These are phyloP conservation scores for Priceomyces medius DNA, from an alignment of 805 yeast genomes.

Conservation along the genomic window DNA sequence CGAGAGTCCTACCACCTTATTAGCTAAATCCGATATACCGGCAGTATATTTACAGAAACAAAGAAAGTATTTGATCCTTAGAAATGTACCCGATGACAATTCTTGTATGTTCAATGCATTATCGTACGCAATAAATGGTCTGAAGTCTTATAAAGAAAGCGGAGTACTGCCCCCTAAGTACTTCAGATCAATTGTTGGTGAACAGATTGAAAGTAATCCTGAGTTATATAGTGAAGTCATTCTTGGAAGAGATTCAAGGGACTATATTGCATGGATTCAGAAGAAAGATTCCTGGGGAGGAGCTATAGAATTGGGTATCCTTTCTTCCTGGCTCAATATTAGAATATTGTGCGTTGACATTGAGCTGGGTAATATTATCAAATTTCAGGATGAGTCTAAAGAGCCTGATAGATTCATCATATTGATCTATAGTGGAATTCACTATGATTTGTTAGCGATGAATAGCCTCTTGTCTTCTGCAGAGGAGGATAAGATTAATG, in stretches of 20 bases:
- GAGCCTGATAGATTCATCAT: conserved; percentile 46
- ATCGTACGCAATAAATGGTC: conserved; percentile 45
- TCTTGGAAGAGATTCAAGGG: conserved; percentile 48
- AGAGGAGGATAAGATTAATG: conserved; percentile 26
- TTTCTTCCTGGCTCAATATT: conserved; percentile 51
- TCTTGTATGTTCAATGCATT: conserved; percentile 74
- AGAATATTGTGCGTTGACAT: conserved; percentile 64
- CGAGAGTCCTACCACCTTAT: neutral
- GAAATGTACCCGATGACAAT: conserved; percentile 72
- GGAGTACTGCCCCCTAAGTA: conserved; percentile 40
- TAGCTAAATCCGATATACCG: conserved; percentile 21
- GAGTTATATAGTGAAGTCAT: conserved; percentile 53
- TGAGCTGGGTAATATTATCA: conserved; percentile 56
- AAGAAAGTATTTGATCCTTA: conserved; percentile 42
- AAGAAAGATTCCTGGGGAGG: conserved; percentile 76
- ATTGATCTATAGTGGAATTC: conserved; percentile 67
- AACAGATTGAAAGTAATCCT: conserved; percentile 38
- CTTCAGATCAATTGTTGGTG: conserved; percentile 53
- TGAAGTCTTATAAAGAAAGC: conserved; percentile 30
- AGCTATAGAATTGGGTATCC: conserved; percentile 69
- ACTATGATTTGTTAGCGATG: conserved; percentile 63
- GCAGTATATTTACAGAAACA: conserved; percentile 18
- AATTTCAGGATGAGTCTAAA: conserved; percentile 41
- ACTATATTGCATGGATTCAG: conserved; percentile 62
- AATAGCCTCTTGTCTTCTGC: conserved; percentile 19